Conservation (phyloP, 331 rosid genomes). For the Cydonia oblonga region DNA sequence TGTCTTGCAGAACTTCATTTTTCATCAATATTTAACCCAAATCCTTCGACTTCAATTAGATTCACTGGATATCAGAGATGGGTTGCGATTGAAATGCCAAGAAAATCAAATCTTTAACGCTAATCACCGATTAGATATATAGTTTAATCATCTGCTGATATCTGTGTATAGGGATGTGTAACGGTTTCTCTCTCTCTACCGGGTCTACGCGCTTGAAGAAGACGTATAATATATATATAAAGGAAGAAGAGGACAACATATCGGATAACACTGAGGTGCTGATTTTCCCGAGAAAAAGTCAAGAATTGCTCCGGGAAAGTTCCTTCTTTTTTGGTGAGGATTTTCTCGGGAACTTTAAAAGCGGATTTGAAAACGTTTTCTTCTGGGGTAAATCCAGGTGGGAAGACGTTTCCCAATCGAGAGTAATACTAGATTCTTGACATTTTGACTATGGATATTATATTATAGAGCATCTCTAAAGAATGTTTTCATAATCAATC, state of each 20-base stretch:
- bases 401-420: not conserved
- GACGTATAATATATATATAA: not conserved
- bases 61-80: not conserved
- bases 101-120: not conserved
- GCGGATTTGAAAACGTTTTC: not conserved
- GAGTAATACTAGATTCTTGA: too few relatives aligned
- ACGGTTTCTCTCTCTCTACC: not conserved
- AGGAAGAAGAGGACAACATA: not conserved
- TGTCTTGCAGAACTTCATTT: slow-evolving; percentile 88
- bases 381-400: not conserved
- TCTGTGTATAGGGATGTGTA: not conserved
- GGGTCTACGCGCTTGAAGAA: not conserved
- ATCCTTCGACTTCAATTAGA: not conserved
- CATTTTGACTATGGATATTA: too few relatives aligned
- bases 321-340: not conserved
- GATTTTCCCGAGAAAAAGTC: not conserved
- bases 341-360: not conserved
- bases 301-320: not conserved
- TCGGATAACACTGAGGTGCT: not conserved
- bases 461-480: too few relatives aligned
- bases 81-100: not conserved
- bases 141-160: not conserved
- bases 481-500: too few relatives aligned
- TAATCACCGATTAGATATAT: not conserved
- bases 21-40: not conserved